These are phyloP conservation scores for Fusarium hostae DNA, from an alignment of 2,329 filamentous ascomycete species.

Conservation along the genomic window DNA sequence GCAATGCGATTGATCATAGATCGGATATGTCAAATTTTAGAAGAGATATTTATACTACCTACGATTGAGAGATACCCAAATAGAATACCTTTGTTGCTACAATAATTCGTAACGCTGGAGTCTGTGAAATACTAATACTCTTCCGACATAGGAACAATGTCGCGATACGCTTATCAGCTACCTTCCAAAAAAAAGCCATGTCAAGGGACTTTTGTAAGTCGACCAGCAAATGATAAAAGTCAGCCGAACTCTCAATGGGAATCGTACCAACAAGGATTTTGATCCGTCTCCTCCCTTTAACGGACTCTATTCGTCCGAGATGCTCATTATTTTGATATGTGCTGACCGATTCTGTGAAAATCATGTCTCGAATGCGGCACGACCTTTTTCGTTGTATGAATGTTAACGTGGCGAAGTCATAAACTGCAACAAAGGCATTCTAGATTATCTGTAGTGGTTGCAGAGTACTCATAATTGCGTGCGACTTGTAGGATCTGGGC, in stretches of 20 bases:
- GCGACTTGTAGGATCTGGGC: background rate
- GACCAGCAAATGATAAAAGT: background rate
- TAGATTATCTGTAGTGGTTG: background rate
- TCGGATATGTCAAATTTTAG: background rate
- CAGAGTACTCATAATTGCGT: background rate
- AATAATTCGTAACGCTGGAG: no score
- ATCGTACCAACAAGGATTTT: background rate
- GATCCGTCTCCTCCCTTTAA: background rate
- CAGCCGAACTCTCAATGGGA: slow-evolving; percentile 2
- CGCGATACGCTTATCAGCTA: slow-evolving; percentile 10
- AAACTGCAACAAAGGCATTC: background rate
- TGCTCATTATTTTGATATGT: background rate
- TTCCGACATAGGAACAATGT: background rate
- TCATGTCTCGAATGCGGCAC: background rate
- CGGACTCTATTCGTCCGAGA: slow-evolving; percentile 12
- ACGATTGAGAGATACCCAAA: slow-evolving; percentile 17
- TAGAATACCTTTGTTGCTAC: background rate
- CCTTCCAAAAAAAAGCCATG: slow-evolving; percentile 36
- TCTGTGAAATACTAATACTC: background rate
- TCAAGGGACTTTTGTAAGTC: slow-evolving; percentile 38
- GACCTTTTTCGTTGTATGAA: background rate
- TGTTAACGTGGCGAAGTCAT: background rate
- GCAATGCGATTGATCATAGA: background rate
- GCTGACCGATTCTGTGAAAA: slow-evolving; percentile 2
- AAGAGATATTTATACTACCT: background rate